These are phyloP conservation scores for Fusarium lateritium DNA, from an alignment of 2,329 filamentous ascomycete genomes.

Conservation along the genomic window DNA sequence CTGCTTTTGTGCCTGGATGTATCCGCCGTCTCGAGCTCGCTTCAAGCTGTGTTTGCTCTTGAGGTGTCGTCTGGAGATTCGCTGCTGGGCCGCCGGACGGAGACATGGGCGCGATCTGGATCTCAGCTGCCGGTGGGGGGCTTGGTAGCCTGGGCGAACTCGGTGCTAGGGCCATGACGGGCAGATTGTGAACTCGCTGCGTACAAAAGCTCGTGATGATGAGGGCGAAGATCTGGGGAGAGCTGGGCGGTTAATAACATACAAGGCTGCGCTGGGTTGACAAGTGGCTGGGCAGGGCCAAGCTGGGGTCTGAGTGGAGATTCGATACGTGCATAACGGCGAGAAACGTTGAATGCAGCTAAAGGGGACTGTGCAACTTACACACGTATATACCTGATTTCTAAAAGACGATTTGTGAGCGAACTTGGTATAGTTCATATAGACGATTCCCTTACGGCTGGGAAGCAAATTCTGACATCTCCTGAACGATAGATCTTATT, in stretches of 20 bases:
- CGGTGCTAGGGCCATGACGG: conserved; percentile 71
- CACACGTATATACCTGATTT: conserved; percentile 15
- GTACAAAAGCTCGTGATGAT: conserved; percentile 23
- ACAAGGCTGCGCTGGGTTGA: conserved; percentile 35
- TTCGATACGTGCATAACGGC: conserved; percentile 46
- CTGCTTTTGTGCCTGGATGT: conserved; percentile 91
- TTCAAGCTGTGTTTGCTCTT: conserved; percentile 76
- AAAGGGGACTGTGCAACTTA: conserved; percentile 43
- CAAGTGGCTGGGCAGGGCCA: conserved; percentile 35
- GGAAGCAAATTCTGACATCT: background rate
- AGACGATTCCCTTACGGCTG: background rate
- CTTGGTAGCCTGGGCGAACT: conserved; percentile 94
- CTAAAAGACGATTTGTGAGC: conserved; percentile 8
- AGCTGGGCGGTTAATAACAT: conserved; percentile 37
- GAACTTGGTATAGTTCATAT: background rate
- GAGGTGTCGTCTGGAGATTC: conserved; percentile 72
- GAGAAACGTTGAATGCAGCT: conserved; percentile 27
- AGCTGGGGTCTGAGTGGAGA: conserved; percentile 18
- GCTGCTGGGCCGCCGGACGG: conserved; percentile 71
- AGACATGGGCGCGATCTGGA: conserved; percentile 87
- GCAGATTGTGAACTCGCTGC: conserved; percentile 20
- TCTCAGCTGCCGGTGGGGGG: conserved; percentile 94
- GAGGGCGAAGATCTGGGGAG: conserved; percentile 28
- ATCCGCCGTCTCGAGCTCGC: conserved; percentile 86
- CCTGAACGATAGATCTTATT: background rate